phyloP scores from a whole-genome alignment of 2,329 filamentous ascomycete species.

The Parastagonospora nodorum region DNA sequence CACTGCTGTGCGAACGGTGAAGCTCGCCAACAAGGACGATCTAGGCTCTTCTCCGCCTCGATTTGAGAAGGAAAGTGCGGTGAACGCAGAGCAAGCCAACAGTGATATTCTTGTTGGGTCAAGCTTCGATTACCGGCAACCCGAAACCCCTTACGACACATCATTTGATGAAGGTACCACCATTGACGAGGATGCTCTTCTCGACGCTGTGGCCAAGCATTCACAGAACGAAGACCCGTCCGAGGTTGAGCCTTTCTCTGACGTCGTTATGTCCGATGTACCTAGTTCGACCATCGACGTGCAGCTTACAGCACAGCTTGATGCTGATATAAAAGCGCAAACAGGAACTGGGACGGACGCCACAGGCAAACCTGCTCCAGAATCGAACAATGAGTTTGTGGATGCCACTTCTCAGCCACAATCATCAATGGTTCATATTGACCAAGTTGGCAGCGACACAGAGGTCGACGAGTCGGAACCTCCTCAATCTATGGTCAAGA shows the following conservation, averaged over 20 bases:
- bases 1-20: conserved; percentile 30
- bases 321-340: conserved; percentile 39
- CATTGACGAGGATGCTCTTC: conserved; percentile 33
- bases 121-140: conserved; percentile 28
- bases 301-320: conserved; percentile 42
- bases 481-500: conserved; percentile 3
- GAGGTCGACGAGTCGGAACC: conserved; percentile 30
- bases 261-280: conserved; percentile 25
- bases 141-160: conserved; percentile 15
- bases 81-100: background rate
- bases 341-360: conserved; percentile 6
- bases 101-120: conserved; percentile 15
- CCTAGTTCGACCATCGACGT: conserved; percentile 40
- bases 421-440: background rate
- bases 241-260: conserved; percentile 4
- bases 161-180: conserved; percentile 43
- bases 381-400: conserved; percentile 28
- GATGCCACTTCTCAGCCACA: conserved; percentile 28
- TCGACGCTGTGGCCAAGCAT: conserved; percentile 12
- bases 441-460: conserved; percentile 18
- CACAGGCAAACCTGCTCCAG: conserved; percentile 9
- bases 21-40: conserved; percentile 28
- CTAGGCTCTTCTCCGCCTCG: conserved; percentile 44
- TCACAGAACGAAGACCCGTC: conserved; percentile 8
- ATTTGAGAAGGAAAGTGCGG: conserved; percentile 18